Evolutionary conservation across 2,329 filamentous ascomycete species (phyloP), one percentile per base, ranked within the genome.

Genomic region (Biscogniauxia sp.): DNA sequence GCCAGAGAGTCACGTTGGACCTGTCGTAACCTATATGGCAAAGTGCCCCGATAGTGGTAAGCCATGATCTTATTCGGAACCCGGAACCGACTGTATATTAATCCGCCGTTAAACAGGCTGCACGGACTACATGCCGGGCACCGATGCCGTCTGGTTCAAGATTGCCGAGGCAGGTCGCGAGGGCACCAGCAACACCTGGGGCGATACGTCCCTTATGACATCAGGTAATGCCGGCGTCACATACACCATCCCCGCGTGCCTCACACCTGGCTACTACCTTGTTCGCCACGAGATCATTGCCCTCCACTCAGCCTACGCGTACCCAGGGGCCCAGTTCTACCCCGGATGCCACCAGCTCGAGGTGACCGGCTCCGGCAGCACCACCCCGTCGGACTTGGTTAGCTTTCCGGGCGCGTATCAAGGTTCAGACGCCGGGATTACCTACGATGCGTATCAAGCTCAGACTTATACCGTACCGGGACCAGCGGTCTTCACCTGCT

Each of bases 11-110:
- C 83, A 85, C 61, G 74, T 82, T 28, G 84, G 84, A 0, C 84
- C 84, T 0, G 71, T 81, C 1, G 75, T 87, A 59, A 87, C 84
- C 0, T 87, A 87, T 68, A 84, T 87, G 83, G 84, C 84, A 4
- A 75, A 77, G 37, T 87, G 85, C 70, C 82, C 83, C 0, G 79
- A 81, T 51, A 70, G 74, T 0, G 78, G 82, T 78, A 64, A 59
- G 73, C 67, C 23, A 19, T n/a, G 17, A 17, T 1, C 7, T 17
- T 4, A 2, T 45, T n/a, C 2, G 17, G 6, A n/a, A 45, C 2
- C 23, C 7, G 6, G 17, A 17, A 45, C 37, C 3, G 13, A 45
- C 17, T 45, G 11, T 2, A 17, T 5, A 45, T 45, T 45, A n/a
- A 45, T 7, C 37, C 15, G n/a, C 3, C 11, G 23, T 45, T 17